phyloP scores from a whole-genome alignment of 1,284 basidiomycete genomes.

The Cystobasidiaceae sp. region DNA sequence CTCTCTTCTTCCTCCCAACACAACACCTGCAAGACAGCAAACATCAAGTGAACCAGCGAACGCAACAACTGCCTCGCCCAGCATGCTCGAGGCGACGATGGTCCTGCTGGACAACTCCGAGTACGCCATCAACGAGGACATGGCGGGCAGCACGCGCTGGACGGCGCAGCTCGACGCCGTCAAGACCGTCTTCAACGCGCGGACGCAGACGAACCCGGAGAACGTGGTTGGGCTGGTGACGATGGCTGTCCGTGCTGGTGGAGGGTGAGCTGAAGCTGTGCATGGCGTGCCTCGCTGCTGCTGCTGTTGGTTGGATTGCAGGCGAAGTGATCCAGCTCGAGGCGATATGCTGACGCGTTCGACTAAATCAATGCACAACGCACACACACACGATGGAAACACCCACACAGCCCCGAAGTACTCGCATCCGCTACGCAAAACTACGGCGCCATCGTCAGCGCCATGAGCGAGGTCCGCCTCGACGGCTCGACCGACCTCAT shows the following conservation, averaged over 20 bases:
- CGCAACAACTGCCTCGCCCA: no score
- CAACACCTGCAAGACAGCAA: no score
- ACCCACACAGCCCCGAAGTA: slow-evolving; percentile 69
- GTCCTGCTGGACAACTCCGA: slow-evolving; percentile 54
- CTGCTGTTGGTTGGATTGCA: no score
- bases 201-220: slow-evolving; percentile 93
- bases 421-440: slow-evolving; percentile 94
- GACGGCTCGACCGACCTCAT: slow-evolving; percentile 75
- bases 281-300: slow-evolving; percentile 6
- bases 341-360: slow-evolving; percentile 29
- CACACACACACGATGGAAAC: not conserved
- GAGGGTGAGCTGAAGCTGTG: slow-evolving; percentile 45
- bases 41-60: no score
- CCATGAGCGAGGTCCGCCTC: slow-evolving; percentile 67
- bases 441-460: slow-evolving; percentile 81
- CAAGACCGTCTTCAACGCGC: slow-evolving; percentile 82
- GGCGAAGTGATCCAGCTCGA: no score
- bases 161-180: slow-evolving; percentile 79
- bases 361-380: not conserved
- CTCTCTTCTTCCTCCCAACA: no score
- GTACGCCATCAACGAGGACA: slow-evolving; percentile 74
- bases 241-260: slow-evolving; percentile 86
- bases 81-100: slow-evolving; percentile 66
- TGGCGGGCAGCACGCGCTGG: slow-evolving; percentile 63
- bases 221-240: slow-evolving; percentile 97